Evolutionary conservation across 345 rosid species (phyloP).

Genomic region (Turritis glabra): DNA sequence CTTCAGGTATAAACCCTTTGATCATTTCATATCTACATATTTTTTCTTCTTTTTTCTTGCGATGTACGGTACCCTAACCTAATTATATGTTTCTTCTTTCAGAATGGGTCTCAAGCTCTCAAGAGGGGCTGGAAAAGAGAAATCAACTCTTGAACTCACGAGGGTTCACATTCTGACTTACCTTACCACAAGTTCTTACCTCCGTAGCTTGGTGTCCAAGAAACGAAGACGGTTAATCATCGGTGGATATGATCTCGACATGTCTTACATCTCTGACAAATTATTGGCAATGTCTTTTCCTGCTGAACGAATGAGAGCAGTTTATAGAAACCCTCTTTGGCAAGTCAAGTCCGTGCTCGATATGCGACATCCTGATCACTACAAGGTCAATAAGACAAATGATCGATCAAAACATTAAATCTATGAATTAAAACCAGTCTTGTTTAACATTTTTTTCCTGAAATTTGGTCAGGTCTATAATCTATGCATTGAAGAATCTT

Average conservation of each 20-base stretch:
- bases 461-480: constrained; percentile 88
- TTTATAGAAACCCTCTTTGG: constrained; percentile 94
- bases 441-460: not conserved
- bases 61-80: not conserved
- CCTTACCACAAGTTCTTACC: constrained; percentile 55
- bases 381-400: constrained; percentile 55
- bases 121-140: constrained; percentile 42
- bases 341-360: constrained; percentile 93
- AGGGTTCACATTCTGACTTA: constrained; percentile 49
- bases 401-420: not conserved
- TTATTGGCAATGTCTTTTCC: constrained; percentile 92
- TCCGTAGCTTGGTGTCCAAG: constrained; percentile 87
- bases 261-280: constrained; percentile 81
- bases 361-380: constrained; percentile 72
- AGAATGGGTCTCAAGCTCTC: constrained; percentile 77
- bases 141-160: constrained; percentile 21
- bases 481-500: constrained; percentile 79
- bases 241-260: constrained; percentile 92
- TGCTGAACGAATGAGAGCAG: constrained; percentile 80
- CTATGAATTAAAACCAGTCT: not conserved
- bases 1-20: constrained; percentile 37
- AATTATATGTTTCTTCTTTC: not conserved
- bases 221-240: constrained; percentile 74
- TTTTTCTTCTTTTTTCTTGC: not conserved
- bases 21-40: not conserved